Base-by-base conservation (phyloP, 176 grass and related monocot genomes). In the Elymus sibiricus region DNA sequence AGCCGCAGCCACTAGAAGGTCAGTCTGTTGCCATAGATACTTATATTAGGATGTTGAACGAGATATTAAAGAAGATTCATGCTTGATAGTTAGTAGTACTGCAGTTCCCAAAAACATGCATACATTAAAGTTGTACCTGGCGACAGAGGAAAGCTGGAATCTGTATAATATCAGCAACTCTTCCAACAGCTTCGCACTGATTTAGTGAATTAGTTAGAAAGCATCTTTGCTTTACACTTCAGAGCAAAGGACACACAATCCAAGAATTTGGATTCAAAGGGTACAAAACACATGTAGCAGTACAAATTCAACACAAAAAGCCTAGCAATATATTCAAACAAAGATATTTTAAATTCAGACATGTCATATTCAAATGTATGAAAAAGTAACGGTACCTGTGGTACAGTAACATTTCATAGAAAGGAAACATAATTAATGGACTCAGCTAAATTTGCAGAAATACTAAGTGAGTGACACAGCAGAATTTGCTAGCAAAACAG, bases 71-170 rank as follows among this genome's bases (percentile, higher is more conserved):
- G 39, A 66, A 83, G 34, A 88, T 1, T 44, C 39, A 83, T 65
- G 62, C 11, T 75, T 83, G 73, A 49, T 38, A 79, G 47, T 35
- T 39, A 31, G 74, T n/a, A 28, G 15, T 46, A 82, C 1, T 70
- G 60, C 22, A 47, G 47, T 83, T 3, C 77, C 19, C 25, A 31
- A 40, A n/a, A 40, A 69, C 11, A 49, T 56, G 34, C 28, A 42
- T 77, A 43, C 5, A 24, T 76, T 56, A 46, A 70, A 63, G 2
- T 26, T 77, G 77, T 90, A 98, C 96, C 96, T 98, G 93, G 40
- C 96, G 96, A 78, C 96, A 98, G 11, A 98, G 92, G 81, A 98
- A 98, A 76, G 96, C 96, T 79, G 96, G 96, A 87, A 98, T 98
- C 80, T 98, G 96, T 87, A 98, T 98, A 85, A 98, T 92, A 79